Percentiles rank a stretch among this genome's conserved stretches.
Conservation (phyloP, 768 basidiomycete species). For the Suillus alpinus region DNA sequence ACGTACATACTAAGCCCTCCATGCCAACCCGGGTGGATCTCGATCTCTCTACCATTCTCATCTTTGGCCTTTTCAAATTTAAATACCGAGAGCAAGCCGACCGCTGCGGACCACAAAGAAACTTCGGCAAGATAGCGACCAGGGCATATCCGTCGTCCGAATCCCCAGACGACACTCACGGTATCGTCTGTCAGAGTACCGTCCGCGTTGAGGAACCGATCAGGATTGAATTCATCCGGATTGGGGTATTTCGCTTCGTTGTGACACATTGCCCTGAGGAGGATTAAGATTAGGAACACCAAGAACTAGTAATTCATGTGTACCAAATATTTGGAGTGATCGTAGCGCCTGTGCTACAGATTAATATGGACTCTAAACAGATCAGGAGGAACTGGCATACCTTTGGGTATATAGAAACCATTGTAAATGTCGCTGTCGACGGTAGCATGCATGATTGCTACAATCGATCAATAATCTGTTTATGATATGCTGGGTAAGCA, state of each 20-base stretch:
- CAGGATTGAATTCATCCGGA: constrained; percentile 36
- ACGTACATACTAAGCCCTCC: neutral
- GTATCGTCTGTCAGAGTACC: constrained; percentile 3
- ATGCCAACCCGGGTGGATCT: neutral
- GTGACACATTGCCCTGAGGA: constrained; percentile 20
- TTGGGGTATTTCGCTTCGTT: constrained; percentile 34
- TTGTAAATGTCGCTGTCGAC: constrained; percentile 3
- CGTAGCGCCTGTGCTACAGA: neutral
- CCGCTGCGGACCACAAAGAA: constrained; percentile 24
- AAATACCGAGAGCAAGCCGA: constrained; percentile 5
- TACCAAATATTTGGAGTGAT: constrained; percentile 7
- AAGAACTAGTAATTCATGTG: neutral
- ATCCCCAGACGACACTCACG: constrained; percentile 23
- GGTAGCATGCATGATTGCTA: neutral
- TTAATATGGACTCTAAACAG: neutral
- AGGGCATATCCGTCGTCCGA: constrained; percentile 39
- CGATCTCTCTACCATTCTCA: constrained; percentile 7
- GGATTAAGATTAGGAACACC: neutral
- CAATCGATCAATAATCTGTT: neutral
- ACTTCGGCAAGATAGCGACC: constrained; percentile 36
- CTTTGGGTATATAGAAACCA: constrained; percentile 3
- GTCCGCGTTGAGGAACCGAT: constrained; percentile 24
- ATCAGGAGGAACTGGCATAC: neutral
- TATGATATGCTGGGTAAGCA: neutral
- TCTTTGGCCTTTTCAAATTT: constrained; percentile 8